phyloP scores from a whole-genome alignment of 208 protist genomes.

The Trypanosoma grayi region DNA sequence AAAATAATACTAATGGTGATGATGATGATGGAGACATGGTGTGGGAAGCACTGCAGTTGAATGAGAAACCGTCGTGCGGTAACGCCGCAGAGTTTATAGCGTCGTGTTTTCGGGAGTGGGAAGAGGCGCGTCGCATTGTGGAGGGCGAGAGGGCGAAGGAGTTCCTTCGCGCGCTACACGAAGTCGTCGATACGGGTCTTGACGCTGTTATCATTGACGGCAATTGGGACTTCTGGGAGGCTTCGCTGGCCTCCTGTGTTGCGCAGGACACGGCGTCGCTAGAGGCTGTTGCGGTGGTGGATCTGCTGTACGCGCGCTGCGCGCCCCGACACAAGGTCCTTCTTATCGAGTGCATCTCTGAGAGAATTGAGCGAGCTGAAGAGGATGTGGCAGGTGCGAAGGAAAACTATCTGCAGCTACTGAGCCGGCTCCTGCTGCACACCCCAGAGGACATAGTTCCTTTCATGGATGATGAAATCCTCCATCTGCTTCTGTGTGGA shows the following conservation, averaged over 20 bases:
- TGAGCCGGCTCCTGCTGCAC: conserved; percentile 15
- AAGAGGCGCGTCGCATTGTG: conserved; percentile 1
- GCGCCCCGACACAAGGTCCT: conserved; percentile 4
- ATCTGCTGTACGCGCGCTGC: conserved; percentile 3
- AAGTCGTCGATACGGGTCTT: neutral
- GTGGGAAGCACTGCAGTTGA: conserved; percentile 14
- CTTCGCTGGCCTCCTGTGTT: conserved; percentile 1
- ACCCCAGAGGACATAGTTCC: neutral
- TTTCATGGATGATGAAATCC: conserved; percentile 18
- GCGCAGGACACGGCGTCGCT: conserved; percentile 1
- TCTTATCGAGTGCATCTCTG: conserved; percentile 7
- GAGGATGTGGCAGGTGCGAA: neutral
- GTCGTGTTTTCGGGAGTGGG: conserved; percentile 8
- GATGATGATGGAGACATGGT: conserved; percentile 7
- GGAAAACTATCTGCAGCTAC: conserved; percentile 9
- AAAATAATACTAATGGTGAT: neutral
- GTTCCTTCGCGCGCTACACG: conserved; percentile 29
- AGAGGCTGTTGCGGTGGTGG: neutral
- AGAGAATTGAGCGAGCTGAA: neutral
- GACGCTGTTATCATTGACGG: conserved; percentile 4
- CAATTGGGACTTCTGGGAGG: conserved; percentile 16
- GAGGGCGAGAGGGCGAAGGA: conserved; percentile 30
- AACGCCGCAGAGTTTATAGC: conserved; percentile 12
- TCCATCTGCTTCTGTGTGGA: neutral
- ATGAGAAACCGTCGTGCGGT: neutral